phyloP scores from a whole-genome alignment of 768 basidiomycete species.

The Suillus variegatus region DNA sequence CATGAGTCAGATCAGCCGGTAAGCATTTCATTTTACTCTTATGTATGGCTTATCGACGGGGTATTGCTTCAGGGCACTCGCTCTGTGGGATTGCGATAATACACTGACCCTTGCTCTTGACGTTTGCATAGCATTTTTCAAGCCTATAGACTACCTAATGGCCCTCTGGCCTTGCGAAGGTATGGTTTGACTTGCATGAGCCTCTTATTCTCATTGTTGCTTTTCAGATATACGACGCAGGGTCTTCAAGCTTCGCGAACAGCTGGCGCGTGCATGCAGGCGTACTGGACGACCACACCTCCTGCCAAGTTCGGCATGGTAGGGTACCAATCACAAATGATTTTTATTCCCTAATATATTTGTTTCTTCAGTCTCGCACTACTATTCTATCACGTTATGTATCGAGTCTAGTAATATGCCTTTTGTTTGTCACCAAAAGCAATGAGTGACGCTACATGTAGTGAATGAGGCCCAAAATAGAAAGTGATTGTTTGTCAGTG shows the following conservation, averaged over 20 bases:
- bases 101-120: constrained; percentile 61
- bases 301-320: constrained; percentile 8
- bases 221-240: constrained; percentile 51
- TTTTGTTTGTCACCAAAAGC: background rate
- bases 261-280: constrained; percentile 47
- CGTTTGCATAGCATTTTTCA: constrained; percentile 59
- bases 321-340: background rate
- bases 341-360: background rate
- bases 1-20: constrained; percentile 69
- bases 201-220: constrained; percentile 12
- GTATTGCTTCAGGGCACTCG: constrained; percentile 43
- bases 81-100: constrained; percentile 62
- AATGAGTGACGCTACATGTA: background rate
- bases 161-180: constrained; percentile 67
- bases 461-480: constrained; percentile 2
- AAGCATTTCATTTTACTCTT: constrained; percentile 10
- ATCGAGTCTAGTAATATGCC: background rate
- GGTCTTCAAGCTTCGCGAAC: constrained; percentile 47
- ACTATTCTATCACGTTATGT: constrained; percentile 1
- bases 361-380: background rate
- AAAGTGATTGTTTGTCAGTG: constrained; percentile 3
- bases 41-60: constrained; percentile 7
- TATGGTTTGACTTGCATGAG: constrained; percentile 29
- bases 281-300: constrained; percentile 44
- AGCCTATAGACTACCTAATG: constrained; percentile 61